Conservation (phyloP, 2,329 filamentous ascomycete species). For the Pseudogymnoascus sp. region DNA sequence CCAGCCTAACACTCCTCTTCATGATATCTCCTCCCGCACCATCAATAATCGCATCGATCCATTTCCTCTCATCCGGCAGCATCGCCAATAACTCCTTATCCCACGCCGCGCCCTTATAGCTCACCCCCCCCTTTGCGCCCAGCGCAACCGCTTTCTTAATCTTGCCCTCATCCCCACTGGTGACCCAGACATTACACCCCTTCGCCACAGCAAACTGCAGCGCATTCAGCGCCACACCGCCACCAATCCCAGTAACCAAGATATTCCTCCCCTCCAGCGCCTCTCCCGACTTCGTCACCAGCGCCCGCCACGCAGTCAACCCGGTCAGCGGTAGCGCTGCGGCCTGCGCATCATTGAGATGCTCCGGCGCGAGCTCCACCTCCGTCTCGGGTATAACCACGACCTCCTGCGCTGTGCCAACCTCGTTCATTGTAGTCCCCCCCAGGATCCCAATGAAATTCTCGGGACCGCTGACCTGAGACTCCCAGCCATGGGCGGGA, state of each 20-base stretch:
- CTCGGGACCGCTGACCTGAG: slow-evolving; percentile 66
- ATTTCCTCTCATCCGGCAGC: slow-evolving; percentile 57
- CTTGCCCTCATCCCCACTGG: slow-evolving; percentile 55
- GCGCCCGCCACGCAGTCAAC: slow-evolving; percentile 78
- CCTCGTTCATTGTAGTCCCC: slow-evolving; percentile 52
- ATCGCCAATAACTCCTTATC: slow-evolving; percentile 61
- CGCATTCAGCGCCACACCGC: slow-evolving; percentile 77
- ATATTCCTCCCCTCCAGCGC: slow-evolving; percentile 60
- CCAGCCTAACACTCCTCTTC: slow-evolving; percentile 3
- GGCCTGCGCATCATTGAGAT: slow-evolving; percentile 64
- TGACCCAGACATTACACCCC: slow-evolving; percentile 36
- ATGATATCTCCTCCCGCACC: slow-evolving; percentile 83
- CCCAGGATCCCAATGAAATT: slow-evolving; percentile 58
- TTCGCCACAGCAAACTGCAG: slow-evolving; percentile 69
- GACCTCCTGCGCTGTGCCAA: slow-evolving; percentile 69
- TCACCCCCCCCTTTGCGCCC: slow-evolving; percentile 75
- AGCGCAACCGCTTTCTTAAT: slow-evolving; percentile 60
- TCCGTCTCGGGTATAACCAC: slow-evolving; percentile 61
- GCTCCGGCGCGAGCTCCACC: slow-evolving; percentile 64
- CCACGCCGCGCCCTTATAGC: slow-evolving; percentile 72
- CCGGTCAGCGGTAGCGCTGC: slow-evolving; percentile 81
- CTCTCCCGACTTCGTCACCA: slow-evolving; percentile 68
- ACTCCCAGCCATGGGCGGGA: slow-evolving; percentile 69
- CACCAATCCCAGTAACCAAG: slow-evolving; percentile 83
- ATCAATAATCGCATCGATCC: slow-evolving; percentile 77